phyloP scores from a whole-genome alignment of 1,139 yeast genomes.

The Torulaspora globosa region DNA sequence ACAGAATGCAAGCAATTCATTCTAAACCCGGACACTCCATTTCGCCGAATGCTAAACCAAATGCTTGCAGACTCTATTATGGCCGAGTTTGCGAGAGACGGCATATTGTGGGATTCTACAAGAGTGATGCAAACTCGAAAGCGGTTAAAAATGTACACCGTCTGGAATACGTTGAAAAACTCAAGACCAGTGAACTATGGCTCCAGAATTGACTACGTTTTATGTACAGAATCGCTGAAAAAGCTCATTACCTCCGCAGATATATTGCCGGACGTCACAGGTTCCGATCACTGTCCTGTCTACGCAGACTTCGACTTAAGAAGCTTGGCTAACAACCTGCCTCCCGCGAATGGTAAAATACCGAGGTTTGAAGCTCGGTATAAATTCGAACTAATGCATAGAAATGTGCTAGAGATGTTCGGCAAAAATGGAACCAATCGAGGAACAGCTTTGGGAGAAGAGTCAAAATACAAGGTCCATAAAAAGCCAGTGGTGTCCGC shows the following conservation, averaged over 20 bases:
- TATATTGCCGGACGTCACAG: constrained; percentile 65
- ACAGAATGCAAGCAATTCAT: constrained; percentile 43
- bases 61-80: constrained; percentile 35
- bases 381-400: constrained; percentile 48
- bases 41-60: constrained; percentile 45
- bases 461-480: not conserved
- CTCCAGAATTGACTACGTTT: constrained; percentile 76
- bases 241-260: constrained; percentile 46
- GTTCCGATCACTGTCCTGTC: constrained; percentile 95
- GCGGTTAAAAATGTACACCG: constrained; percentile 70
- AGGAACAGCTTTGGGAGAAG: not conserved
- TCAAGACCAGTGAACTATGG: constrained; percentile 85
- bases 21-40: constrained; percentile 40
- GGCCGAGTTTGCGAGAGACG: constrained; percentile 34
- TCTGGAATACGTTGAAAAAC: constrained; percentile 81
- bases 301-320: constrained; percentile 56
- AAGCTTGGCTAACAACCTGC: not conserved
- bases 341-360: constrained; percentile 9
- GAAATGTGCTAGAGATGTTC: constrained; percentile 55
- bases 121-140: constrained; percentile 53
- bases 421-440: constrained; percentile 10
- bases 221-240: constrained; percentile 44
- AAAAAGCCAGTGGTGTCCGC: constrained; percentile 5
- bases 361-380: constrained; percentile 55
- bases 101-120: constrained; percentile 59